These are phyloP conservation scores for Chalaropsis thielavioides DNA, from an alignment of 2,329 filamentous ascomycete species.

Conservation along the genomic window DNA sequence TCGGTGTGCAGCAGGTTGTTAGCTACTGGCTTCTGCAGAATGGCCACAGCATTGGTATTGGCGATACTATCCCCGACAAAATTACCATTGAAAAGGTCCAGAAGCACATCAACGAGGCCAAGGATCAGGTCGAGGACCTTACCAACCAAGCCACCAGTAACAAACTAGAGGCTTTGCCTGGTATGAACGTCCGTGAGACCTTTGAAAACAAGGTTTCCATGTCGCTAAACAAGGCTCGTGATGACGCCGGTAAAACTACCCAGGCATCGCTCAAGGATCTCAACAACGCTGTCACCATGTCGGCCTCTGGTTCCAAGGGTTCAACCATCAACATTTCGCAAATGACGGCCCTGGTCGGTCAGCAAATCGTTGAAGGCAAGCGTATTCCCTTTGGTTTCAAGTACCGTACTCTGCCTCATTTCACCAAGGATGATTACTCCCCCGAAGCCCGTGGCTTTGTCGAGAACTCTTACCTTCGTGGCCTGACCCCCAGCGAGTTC, in stretches of 20 bases:
- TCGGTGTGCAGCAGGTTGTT: constrained; percentile 84
- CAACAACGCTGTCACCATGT: constrained; percentile 96
- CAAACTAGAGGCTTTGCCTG: constrained; percentile 77
- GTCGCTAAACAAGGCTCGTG: constrained; percentile 86
- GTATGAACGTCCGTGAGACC: constrained; percentile 97
- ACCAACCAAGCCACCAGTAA: constrained; percentile 72
- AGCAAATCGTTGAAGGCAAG: constrained; percentile 96
- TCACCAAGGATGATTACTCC: constrained; percentile 98
- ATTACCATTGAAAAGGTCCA: constrained; percentile 74
- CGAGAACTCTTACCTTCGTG: constrained; percentile 95
- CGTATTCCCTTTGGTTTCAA: constrained; percentile 99
- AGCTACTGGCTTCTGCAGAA: constrained; percentile 96
- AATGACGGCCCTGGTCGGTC: constrained; percentile 95
- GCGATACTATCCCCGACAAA: constrained; percentile 88
- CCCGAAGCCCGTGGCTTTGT: constrained; percentile 95
- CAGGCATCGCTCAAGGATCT: constrained; percentile 85
- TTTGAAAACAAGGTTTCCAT: constrained; percentile 96
- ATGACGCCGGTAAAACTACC: constrained; percentile 84
- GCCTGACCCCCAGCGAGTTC: constrained; percentile 88
- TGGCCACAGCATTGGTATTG: constrained; percentile 95
- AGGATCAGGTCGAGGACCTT: constrained; percentile 62
- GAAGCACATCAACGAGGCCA: constrained; percentile 64
- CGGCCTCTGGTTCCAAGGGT: constrained; percentile 91
- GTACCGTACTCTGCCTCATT: constrained; percentile 90
- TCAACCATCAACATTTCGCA: constrained; percentile 99